Percentiles rank a stretch among this genome's conserved stretches.
phyloP scores from a whole-genome alignment of 352 stramenopile species.

The Phytophthora aleatoria region DNA sequence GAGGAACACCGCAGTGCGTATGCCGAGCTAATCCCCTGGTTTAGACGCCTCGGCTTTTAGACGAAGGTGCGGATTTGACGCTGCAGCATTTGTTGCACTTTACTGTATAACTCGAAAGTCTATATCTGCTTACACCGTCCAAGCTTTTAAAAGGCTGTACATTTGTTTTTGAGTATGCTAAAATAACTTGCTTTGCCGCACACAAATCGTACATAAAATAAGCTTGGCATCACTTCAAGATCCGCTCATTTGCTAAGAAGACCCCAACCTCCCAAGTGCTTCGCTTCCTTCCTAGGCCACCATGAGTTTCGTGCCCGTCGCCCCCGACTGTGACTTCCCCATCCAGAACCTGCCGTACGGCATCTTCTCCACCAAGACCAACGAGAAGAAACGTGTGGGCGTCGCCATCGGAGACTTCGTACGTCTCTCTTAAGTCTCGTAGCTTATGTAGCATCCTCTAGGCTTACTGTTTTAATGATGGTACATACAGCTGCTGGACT shows the following conservation, averaged over 20 bases:
- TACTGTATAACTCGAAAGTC: background rate
- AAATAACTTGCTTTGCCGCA: background rate
- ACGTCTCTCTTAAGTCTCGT: conserved; percentile 14
- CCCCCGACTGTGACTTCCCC: conserved; percentile 87
- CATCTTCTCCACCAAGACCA: conserved; percentile 87
- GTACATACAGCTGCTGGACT: conserved; percentile 74
- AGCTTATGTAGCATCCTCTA: background rate
- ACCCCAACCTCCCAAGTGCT: background rate
- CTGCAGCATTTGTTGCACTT: background rate
- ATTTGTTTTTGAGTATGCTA: background rate
- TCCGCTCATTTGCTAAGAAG: conserved; percentile 16
- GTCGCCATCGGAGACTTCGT: conserved; percentile 85
- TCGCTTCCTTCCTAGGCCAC: background rate
- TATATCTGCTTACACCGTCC: no score
- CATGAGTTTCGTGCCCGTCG: conserved; percentile 66
- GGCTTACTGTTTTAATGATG: background rate
- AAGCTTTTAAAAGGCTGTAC: background rate
- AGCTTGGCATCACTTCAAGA: conserved; percentile 9
- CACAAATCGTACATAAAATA: background rate
- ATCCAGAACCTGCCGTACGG: conserved; percentile 97
- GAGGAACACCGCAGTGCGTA: no score
- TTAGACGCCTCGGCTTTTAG: background rate
- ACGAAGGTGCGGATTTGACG: background rate
- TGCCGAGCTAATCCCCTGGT: background rate
- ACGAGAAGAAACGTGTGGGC: conserved; percentile 72